Evolutionary conservation across 2,329 filamentous ascomycete genomes (phyloP).

Genomic region (Sporothrix brunneoviolacea): DNA sequence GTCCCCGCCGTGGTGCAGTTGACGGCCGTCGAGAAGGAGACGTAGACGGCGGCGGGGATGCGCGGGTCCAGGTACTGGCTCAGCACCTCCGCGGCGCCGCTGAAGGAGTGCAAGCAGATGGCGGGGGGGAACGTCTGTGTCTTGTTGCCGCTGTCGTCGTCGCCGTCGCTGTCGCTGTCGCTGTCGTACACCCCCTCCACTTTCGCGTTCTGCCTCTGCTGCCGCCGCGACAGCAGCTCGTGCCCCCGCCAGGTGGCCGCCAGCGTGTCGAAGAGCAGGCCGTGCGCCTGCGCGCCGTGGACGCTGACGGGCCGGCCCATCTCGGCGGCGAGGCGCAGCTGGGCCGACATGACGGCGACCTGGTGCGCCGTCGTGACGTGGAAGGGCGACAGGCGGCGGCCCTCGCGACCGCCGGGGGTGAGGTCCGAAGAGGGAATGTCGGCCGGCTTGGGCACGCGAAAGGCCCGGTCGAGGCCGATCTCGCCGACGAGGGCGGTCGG

Average conservation of each 20-base stretch:
- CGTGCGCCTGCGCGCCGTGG: slow-evolving; percentile 72
- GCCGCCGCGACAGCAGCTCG: slow-evolving; percentile 57
- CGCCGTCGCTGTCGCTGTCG: slow-evolving; percentile 26
- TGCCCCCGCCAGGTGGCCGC: slow-evolving; percentile 63
- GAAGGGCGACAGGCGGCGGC: slow-evolving; percentile 59
- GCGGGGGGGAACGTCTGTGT: slow-evolving; percentile 62
- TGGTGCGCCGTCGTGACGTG: slow-evolving; percentile 65
- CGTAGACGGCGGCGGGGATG: slow-evolving; percentile 72
- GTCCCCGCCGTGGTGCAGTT: slow-evolving; percentile 58
- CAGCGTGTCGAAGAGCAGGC: slow-evolving; percentile 59
- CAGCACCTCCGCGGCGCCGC: slow-evolving; percentile 66
- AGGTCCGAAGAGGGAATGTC: slow-evolving; percentile 43
- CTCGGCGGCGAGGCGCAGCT: slow-evolving; percentile 65
- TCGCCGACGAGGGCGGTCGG: slow-evolving; percentile 65
- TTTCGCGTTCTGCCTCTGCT: slow-evolving; percentile 44
- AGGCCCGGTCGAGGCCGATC: slow-evolving; percentile 69
- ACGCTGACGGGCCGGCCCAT: slow-evolving; percentile 59
- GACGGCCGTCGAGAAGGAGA: slow-evolving; percentile 80
- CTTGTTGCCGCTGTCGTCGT: slow-evolving; percentile 21
- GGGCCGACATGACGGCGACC: slow-evolving; percentile 55
- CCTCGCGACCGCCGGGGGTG: slow-evolving; percentile 66
- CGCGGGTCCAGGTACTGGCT: slow-evolving; percentile 68
- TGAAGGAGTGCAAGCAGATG: slow-evolving; percentile 92
- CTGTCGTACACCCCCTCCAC: slow-evolving; percentile 26
- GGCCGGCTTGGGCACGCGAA: slow-evolving; percentile 60